phyloP scores from a whole-genome alignment of 306 rosid genomes.

The Begonia fuchsioides region DNA sequence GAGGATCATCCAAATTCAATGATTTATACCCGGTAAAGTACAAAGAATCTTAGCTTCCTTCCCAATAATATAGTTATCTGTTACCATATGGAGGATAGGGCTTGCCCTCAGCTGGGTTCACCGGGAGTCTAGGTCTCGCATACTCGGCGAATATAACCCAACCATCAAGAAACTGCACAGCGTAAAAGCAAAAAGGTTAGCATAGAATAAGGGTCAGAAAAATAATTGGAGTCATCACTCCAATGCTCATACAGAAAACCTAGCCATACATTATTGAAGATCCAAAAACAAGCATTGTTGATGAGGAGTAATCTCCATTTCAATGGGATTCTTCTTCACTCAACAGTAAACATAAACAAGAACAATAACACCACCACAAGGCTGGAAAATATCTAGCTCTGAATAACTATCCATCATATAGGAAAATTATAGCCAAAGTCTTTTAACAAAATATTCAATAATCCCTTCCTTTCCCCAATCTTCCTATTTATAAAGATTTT shows the following conservation, averaged over 20 bases:
- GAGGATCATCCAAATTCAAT: too few relatives aligned
- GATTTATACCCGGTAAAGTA: slow-evolving; percentile 7
- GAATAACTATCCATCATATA: too few relatives aligned
- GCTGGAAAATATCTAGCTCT: too few relatives aligned
- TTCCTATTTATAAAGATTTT: too few relatives aligned
- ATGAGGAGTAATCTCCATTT: too few relatives aligned
- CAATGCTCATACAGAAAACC: neutral
- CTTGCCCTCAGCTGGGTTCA: slow-evolving; percentile 19
- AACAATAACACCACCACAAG: too few relatives aligned
- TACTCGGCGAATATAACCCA: slow-evolving; percentile 99
- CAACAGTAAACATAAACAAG: too few relatives aligned
- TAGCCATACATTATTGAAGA: neutral
- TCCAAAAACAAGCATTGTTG: neutral
- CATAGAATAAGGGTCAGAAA: neutral
- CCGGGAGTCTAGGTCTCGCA: slow-evolving; percentile 71
- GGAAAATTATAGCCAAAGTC: too few relatives aligned
- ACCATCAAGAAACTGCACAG: slow-evolving; percentile 72
- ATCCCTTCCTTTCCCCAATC: too few relatives aligned
- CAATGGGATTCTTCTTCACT: too few relatives aligned
- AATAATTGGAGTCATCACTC: neutral
- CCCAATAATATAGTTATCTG: slow-evolving; percentile 14
- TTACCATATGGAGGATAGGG: slow-evolving; percentile 20
- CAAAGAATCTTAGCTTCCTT: slow-evolving; percentile 10
- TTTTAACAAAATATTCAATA: too few relatives aligned
- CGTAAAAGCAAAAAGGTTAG: slow-evolving; percentile 6